phyloP scores from a whole-genome alignment of 768 basidiomycete genomes.

The Lactarius evosmus region DNA sequence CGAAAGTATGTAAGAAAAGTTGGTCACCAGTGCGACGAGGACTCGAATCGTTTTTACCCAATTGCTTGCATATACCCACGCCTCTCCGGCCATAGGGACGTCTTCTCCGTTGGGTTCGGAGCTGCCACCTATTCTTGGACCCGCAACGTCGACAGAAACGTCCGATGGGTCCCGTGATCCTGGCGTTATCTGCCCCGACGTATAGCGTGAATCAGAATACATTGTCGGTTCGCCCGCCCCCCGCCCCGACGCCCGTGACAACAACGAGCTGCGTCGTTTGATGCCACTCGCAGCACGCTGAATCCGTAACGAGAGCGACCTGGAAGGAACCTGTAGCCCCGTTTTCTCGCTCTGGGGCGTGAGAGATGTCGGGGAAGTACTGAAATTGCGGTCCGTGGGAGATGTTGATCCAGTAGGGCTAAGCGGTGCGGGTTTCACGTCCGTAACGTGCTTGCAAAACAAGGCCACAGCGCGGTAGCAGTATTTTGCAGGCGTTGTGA shows the following conservation, averaged over 20 bases:
- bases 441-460: constrained; percentile 66
- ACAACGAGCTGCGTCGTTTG: constrained; percentile 11
- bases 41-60: constrained; percentile 38
- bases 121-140: constrained; percentile 24
- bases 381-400: not conserved
- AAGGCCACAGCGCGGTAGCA: constrained; percentile 75
- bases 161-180: constrained; percentile 3
- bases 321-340: not conserved
- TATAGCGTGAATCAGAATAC: not conserved
- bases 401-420: not conserved
- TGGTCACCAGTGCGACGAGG: not conserved
- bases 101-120: constrained; percentile 25
- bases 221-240: not conserved
- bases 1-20: not conserved
- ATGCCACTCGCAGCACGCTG: constrained; percentile 4
- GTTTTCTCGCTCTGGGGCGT: not conserved
- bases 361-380: not conserved
- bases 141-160: constrained; percentile 28
- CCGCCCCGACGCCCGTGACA: not conserved
- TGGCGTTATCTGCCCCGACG: constrained; percentile 12
- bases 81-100: constrained; percentile 53
- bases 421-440: constrained; percentile 34
- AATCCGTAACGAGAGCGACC: constrained; percentile 11
- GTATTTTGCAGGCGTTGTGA: constrained; percentile 75
- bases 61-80: constrained; percentile 50